Percentiles rank a stretch among this genome's conserved stretches.
phyloP scores from a whole-genome alignment of 2,329 filamentous ascomycete species.

The Fusarium pilosicola region DNA sequence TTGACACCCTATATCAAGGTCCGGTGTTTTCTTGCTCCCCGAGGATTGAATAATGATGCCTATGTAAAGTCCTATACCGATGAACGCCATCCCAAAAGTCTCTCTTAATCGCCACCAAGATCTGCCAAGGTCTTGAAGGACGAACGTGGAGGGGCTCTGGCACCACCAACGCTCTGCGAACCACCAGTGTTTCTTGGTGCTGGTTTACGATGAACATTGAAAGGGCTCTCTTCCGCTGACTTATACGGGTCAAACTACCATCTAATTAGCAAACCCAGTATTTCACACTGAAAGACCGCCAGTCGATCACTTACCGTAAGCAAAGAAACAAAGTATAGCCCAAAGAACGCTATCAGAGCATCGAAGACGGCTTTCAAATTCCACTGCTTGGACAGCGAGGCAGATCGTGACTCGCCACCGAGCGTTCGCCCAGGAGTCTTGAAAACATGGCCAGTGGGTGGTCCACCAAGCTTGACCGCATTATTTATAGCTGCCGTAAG shows the following conservation, averaged over 20 bases:
- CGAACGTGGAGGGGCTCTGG: constrained; percentile 48
- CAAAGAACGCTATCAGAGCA: constrained; percentile 64
- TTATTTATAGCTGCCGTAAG: constrained; percentile 82
- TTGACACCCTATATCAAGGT: too few relatives aligned
- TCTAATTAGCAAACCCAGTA: constrained; percentile 38
- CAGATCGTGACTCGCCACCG: constrained; percentile 52
- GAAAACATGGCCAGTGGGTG: constrained; percentile 60
- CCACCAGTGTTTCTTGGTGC: constrained; percentile 42
- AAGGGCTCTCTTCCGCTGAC: constrained; percentile 67
- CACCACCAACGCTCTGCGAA: constrained; percentile 35
- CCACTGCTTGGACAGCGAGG: constrained; percentile 22
- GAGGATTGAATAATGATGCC: not conserved
- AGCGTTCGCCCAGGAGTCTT: constrained; percentile 67
- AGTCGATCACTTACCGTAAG: constrained; percentile 61
- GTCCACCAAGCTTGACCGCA: constrained; percentile 64
- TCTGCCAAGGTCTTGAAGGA: constrained; percentile 65
- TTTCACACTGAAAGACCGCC: not conserved
- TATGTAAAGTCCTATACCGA: not conserved
- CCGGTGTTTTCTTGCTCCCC: too few relatives aligned
- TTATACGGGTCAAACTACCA: constrained; percentile 69
- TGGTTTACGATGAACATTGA: constrained; percentile 60
- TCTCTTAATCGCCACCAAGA: constrained; percentile 50
- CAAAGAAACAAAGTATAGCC: constrained; percentile 70
- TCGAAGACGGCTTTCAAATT: constrained; percentile 60
- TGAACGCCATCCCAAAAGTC: not conserved